A percentile compares a stretch with the other conserved stretches of the same genome.
phyloP scores from a whole-genome alignment of 1,284 basidiomycete genomes.

The Rhodotorula sp. region DNA sequence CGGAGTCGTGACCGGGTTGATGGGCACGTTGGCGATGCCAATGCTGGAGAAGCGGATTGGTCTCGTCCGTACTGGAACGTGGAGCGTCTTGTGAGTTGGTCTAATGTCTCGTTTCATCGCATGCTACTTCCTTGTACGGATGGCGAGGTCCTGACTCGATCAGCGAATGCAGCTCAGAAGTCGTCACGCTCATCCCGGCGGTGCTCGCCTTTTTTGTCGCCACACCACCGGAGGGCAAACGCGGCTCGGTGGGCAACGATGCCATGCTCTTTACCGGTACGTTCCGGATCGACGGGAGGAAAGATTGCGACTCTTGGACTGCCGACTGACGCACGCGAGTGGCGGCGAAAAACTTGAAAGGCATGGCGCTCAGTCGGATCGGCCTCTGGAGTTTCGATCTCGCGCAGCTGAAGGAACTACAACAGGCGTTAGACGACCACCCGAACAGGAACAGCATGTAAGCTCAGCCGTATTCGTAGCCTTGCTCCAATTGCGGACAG shows the following conservation, averaged over 20 bases:
- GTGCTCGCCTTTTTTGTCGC: conserved; percentile 36
- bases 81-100: conserved; percentile 49
- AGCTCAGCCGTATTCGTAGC: background rate
- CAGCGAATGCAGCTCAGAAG: conserved; percentile 45
- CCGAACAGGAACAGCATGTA: conserved; percentile 49
- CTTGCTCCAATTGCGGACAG: background rate
- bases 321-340: background rate
- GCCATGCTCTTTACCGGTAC: conserved; percentile 41
- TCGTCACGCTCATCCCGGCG: conserved; percentile 47
- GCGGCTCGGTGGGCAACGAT: conserved; percentile 22
- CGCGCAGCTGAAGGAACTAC: conserved; percentile 50
- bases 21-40: conserved; percentile 54
- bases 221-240: conserved; percentile 12
- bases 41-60: conserved; percentile 51
- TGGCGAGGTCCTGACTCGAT: background rate
- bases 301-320: no score
- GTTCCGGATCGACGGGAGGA: fast-evolving
- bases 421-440: conserved; percentile 49
- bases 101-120: background rate
- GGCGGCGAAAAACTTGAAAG: background rate
- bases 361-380: conserved; percentile 45
- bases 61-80: conserved; percentile 53
- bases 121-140: background rate
- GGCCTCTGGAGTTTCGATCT: conserved; percentile 56
- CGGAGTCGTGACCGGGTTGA: conserved; percentile 52